phyloP scores from a whole-genome alignment of 768 basidiomycete genomes.

The Podaxis carcinomalis region DNA sequence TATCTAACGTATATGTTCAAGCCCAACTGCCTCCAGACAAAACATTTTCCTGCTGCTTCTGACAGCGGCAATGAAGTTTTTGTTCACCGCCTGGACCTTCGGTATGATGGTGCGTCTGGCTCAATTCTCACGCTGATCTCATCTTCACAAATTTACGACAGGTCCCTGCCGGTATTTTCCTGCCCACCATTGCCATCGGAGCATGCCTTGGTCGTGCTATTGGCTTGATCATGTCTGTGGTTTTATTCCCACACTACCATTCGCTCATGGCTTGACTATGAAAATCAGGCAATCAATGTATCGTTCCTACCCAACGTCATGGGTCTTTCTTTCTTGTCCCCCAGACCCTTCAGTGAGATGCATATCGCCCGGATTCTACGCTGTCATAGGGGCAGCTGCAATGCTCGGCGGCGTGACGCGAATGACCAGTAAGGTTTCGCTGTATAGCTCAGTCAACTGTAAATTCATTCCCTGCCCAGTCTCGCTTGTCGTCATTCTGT shows the following conservation, averaged over 20 bases:
- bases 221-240: conserved; percentile 58
- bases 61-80: conserved; percentile 57
- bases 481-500: conserved; percentile 72
- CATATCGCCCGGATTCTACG: conserved; percentile 73
- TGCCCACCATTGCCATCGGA: conserved; percentile 73
- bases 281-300: conserved; percentile 57
- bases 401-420: conserved; percentile 75
- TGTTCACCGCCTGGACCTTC: conserved; percentile 72
- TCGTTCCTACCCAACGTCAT: conserved; percentile 59
- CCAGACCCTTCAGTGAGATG: conserved; percentile 66
- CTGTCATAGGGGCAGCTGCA: conserved; percentile 71
- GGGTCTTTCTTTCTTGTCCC: conserved; percentile 70
- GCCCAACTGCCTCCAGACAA: conserved; percentile 61
- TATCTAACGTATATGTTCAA: conserved; percentile 19
- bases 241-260: background rate
- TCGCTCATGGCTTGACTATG: conserved; percentile 5
- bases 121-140: background rate
- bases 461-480: conserved; percentile 32
- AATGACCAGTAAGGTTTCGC: conserved; percentile 57
- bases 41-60: conserved; percentile 65
- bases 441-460: background rate
- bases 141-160: conserved; percentile 19
- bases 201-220: conserved; percentile 70
- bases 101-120: conserved; percentile 59
- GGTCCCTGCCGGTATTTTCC: conserved; percentile 74